Evolutionary conservation across 192 early-diverging fungal genomes (phyloP).

Genomic region (Coemansia sp.): DNA sequence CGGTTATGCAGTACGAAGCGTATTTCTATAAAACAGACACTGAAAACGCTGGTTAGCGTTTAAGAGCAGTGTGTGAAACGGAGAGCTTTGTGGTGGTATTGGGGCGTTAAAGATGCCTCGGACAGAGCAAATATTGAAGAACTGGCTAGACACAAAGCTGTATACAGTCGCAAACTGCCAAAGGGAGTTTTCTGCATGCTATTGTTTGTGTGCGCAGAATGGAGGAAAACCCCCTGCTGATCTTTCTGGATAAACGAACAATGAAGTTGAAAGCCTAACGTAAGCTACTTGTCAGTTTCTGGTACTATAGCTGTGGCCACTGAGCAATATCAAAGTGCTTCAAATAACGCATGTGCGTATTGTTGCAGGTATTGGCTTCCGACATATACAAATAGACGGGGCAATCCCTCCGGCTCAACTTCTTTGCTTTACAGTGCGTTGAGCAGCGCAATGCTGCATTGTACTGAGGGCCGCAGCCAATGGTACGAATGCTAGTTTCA

Average conservation of each 20-base stretch:
- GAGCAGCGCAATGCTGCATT: not conserved
- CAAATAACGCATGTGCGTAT: not conserved
- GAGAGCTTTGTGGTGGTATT: no score
- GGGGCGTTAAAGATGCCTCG: no score
- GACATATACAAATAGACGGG: not conserved
- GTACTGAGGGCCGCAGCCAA: not conserved
- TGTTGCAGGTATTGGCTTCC: not conserved
- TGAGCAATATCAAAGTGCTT: not conserved
- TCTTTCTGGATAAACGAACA: constrained; percentile 2
- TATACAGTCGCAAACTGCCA: not conserved
- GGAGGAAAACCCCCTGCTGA: not conserved
- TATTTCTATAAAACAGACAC: constrained; percentile 33
- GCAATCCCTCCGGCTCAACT: not conserved
- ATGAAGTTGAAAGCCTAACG: not conserved
- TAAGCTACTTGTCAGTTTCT: not conserved
- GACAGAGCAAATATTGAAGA: no score
- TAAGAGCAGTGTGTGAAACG: no score
- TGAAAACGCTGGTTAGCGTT: constrained; percentile 41
- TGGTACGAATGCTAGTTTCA: not conserved
- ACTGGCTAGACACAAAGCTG: no score
- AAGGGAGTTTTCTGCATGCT: not conserved
- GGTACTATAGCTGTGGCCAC: not conserved
- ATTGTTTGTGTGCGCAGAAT: not conserved
- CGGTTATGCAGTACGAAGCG: constrained; percentile 59
- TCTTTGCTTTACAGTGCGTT: not conserved